phyloP scores from a whole-genome alignment of 2,329 filamentous ascomycete species.

The Neophaeococcomyces aloes region DNA sequence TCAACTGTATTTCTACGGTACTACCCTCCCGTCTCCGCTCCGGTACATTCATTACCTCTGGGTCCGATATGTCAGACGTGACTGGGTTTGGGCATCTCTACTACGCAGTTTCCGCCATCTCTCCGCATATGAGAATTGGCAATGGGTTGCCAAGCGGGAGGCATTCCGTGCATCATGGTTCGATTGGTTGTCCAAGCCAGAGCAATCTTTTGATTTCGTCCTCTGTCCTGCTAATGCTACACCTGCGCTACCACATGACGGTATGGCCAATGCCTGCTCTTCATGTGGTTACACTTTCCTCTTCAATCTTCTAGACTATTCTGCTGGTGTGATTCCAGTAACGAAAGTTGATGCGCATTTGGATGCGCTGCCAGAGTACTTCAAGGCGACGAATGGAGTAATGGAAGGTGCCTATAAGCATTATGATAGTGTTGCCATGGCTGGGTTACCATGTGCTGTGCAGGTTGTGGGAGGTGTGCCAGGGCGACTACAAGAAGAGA shows the following conservation, averaged over 20 bases:
- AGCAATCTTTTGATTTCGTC: constrained; percentile 66
- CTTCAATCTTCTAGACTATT: constrained; percentile 88
- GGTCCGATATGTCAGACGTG: constrained; percentile 70
- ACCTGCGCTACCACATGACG: constrained; percentile 74
- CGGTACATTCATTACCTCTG: constrained; percentile 83
- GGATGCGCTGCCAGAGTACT: constrained; percentile 45
- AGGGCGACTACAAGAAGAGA: constrained; percentile 67
- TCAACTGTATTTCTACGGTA: constrained; percentile 65
- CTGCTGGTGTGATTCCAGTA: constrained; percentile 70
- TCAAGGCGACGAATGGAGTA: constrained; percentile 59
- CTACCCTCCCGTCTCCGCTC: constrained; percentile 54
- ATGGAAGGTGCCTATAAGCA: constrained; percentile 74
- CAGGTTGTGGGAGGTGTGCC: constrained; percentile 60
- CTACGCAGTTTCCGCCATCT: constrained; percentile 64
- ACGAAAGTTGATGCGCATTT: constrained; percentile 69
- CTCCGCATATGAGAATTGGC: constrained; percentile 69
- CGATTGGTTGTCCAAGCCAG: constrained; percentile 67
- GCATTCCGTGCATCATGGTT: constrained; percentile 68
- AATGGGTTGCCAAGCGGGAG: constrained; percentile 66
- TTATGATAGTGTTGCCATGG: constrained; percentile 75
- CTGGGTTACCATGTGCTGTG: constrained; percentile 74
- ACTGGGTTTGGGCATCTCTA: constrained; percentile 67
- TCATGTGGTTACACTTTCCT: constrained; percentile 89
- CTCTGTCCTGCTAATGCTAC: constrained; percentile 81
- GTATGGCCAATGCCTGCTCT: constrained; percentile 74